phyloP scores from a whole-genome alignment of 2,329 filamentous ascomycete species.

The Helicocarpus griseus region DNA sequence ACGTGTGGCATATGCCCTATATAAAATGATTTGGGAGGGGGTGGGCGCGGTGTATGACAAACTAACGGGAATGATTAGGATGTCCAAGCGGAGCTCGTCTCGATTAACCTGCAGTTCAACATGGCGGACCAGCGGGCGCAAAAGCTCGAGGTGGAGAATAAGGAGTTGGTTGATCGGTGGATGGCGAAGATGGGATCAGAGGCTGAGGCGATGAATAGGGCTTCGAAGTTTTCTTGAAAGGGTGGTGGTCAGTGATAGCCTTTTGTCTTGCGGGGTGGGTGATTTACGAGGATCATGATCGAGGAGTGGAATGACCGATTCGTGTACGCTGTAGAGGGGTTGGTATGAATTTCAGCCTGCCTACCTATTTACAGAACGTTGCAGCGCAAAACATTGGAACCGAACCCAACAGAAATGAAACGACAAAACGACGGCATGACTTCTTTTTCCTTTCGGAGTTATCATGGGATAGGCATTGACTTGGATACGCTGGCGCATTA shows the following conservation, averaged over 20 bases:
- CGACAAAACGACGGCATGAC: neutral
- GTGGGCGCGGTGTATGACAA: neutral
- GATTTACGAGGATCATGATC: neutral
- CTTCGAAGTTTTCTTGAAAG: conserved; percentile 40
- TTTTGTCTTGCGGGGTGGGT: neutral
- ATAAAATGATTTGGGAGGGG: neutral
- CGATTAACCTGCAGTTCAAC: conserved; percentile 77
- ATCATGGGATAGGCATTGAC: neutral
- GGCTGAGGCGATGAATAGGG: conserved; percentile 74
- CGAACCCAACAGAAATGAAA: neutral
- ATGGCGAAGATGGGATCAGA: conserved; percentile 80
- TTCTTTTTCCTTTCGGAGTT: neutral
- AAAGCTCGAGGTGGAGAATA: conserved; percentile 70
- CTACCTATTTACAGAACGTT: neutral
- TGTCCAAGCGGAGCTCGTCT: conserved; percentile 87
- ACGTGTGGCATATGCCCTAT: conserved; percentile 19
- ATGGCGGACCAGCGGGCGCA: conserved; percentile 68
- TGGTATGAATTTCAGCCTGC: neutral
- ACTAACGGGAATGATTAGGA: conserved; percentile 39
- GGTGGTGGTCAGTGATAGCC: too few relatives aligned
- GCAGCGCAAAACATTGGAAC: neutral
- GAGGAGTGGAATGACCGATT: neutral
- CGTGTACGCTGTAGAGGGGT: neutral
- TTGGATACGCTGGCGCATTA: neutral
- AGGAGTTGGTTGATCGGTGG: conserved; percentile 82